These are phyloP conservation scores for Gloeophyllum trabeum DNA, from an alignment of 768 basidiomycete species.

Conservation along the genomic window DNA sequence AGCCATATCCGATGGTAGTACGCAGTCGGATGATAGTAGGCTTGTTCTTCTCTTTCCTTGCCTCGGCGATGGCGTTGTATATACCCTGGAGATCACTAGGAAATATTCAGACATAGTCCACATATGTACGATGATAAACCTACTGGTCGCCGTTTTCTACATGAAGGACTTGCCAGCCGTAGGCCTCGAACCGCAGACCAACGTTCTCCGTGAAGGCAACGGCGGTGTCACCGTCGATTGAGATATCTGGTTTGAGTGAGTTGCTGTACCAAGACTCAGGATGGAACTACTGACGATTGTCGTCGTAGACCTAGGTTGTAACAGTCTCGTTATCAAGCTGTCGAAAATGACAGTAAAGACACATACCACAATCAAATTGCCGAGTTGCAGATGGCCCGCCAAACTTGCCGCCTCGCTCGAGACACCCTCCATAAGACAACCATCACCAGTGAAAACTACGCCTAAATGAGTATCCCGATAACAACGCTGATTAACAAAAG, in stretches of 20 bases:
- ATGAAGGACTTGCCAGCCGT: constrained; percentile 89
- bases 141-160: constrained; percentile 75
- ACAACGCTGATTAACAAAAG: not conserved
- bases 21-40: constrained; percentile 80
- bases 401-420: constrained; percentile 87
- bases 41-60: constrained; percentile 64
- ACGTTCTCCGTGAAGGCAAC: constrained; percentile 94
- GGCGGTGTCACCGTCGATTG: constrained; percentile 90
- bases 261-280: not conserved
- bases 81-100: constrained; percentile 68
- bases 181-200: constrained; percentile 75
- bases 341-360: constrained; percentile 7
- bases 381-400: constrained; percentile 88
- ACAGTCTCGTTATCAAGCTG: constrained; percentile 8
- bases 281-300: constrained; percentile 61
- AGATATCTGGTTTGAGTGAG: constrained; percentile 55
- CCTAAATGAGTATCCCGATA: not conserved
- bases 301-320: constrained; percentile 70
- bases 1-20: constrained; percentile 92
- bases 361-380: constrained; percentile 84
- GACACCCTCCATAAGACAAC: constrained; percentile 96
- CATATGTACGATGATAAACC: constrained; percentile 10
- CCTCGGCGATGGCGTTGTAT: constrained; percentile 67
- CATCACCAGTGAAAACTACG: constrained; percentile 84
- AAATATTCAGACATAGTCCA: constrained; percentile 4